Evolutionary conservation across 2,329 filamentous ascomycete genomes (phyloP).

Genomic region (Paecilomyces formosus): DNA sequence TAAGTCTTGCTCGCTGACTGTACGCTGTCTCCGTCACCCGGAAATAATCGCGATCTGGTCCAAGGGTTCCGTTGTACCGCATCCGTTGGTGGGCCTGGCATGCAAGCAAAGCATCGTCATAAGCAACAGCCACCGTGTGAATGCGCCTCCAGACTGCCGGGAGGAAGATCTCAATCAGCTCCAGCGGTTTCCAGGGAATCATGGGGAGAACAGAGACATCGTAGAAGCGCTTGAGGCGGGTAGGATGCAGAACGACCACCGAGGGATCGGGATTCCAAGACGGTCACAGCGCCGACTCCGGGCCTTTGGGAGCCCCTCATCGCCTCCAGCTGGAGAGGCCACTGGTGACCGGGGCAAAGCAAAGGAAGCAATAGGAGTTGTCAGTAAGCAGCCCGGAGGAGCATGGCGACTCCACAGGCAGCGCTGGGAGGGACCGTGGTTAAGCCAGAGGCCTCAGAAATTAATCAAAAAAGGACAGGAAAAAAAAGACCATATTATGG

Average conservation of each 20-base stretch:
- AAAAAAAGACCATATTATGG: neutral
- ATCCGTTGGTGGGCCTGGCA: neutral
- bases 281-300: neutral
- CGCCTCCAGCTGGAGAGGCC: neutral
- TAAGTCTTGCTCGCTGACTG: neutral
- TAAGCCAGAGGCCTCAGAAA: neutral
- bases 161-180: neutral
- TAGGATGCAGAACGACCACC: neutral
- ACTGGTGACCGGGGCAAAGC: neutral
- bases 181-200: neutral
- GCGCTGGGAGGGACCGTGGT: neutral
- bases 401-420: neutral
- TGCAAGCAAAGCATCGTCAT: neutral
- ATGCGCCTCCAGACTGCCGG: neutral
- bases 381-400: neutral
- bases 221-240: neutral
- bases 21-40: neutral
- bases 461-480: neutral
- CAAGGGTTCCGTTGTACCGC: slow-evolving; percentile 1
- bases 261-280: neutral
- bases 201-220: neutral
- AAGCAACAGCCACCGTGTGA: neutral
- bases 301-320: neutral
- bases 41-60: neutral
- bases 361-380: neutral